Conservation (phyloP, 306 rosid species). For the Chamaecrista fasciculata region DNA sequence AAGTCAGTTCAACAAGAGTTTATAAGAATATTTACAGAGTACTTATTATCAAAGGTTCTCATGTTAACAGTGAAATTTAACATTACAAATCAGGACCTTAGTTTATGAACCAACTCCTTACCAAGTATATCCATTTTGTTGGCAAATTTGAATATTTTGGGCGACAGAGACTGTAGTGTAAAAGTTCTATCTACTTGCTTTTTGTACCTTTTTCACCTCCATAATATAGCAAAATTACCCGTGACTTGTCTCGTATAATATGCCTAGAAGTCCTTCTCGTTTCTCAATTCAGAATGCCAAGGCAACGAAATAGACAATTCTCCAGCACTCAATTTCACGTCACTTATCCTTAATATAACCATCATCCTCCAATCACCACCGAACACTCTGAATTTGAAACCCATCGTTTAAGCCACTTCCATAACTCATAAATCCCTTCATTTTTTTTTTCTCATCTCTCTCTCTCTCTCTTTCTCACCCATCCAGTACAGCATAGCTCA, state of each 20-base stretch:
- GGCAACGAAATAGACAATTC: constrained; percentile 25
- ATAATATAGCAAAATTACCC: constrained; percentile 1
- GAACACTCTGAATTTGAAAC: constrained; percentile 32
- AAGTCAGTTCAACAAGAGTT: too few relatives aligned
- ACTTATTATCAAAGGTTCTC: too few relatives aligned
- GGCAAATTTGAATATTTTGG: constrained; percentile 1
- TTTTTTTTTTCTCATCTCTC: constrained; percentile 15
- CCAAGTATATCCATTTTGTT: too few relatives aligned
- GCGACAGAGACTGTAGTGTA: not conserved
- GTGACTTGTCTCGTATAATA: constrained; percentile 11
- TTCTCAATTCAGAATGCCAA: constrained; percentile 23
- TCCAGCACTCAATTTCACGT: constrained; percentile 36
- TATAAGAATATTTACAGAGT: too few relatives aligned
- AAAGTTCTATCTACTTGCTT: not conserved
- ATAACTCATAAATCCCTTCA: constrained; percentile 25
- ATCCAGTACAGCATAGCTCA: constrained; percentile 26
- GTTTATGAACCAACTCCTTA: too few relatives aligned
- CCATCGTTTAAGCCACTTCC: constrained; percentile 33
- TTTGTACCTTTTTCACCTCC: not conserved
- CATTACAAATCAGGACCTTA: too few relatives aligned
- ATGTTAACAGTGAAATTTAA: too few relatives aligned
- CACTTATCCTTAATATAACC: constrained; percentile 43
- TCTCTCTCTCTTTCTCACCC: constrained; percentile 17
- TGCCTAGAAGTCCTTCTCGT: constrained; percentile 22
- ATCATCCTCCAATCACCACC: constrained; percentile 48